Conservation (phyloP, 2,329 filamentous ascomycete species). For the Pezicula radicicola region DNA sequence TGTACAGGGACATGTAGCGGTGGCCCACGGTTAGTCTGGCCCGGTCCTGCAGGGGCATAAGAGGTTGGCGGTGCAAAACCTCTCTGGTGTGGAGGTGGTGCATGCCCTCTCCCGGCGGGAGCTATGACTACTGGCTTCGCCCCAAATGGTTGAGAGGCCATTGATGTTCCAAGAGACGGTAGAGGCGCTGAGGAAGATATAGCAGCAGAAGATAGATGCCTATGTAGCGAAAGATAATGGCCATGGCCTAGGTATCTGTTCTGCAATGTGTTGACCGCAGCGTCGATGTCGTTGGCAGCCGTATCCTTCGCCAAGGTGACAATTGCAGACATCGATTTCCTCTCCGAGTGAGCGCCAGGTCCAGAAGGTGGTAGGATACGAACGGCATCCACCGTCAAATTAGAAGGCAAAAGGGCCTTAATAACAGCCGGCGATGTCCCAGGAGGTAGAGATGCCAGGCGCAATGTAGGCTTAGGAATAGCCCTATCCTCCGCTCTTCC, state of each 20-base stretch:
- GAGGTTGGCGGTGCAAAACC: constrained; percentile 76
- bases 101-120: constrained; percentile 42
- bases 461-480: constrained; percentile 59
- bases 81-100: constrained; percentile 48
- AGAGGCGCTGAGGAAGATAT: constrained; percentile 50
- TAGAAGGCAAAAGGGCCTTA: constrained; percentile 56
- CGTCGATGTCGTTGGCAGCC: constrained; percentile 78
- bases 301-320: constrained; percentile 80
- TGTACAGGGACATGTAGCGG: constrained; percentile 69
- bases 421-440: constrained; percentile 56
- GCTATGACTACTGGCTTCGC: constrained; percentile 57
- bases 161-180: constrained; percentile 31
- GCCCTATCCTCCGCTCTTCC: constrained; percentile 51
- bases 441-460: constrained; percentile 58
- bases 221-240: constrained; percentile 74
- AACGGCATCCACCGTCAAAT: constrained; percentile 67
- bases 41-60: constrained; percentile 46
- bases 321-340: constrained; percentile 73
- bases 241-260: constrained; percentile 84
- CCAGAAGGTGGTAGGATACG: constrained; percentile 60
- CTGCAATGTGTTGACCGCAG: constrained; percentile 72
- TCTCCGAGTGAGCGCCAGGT: constrained; percentile 51
- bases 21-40: constrained; percentile 31
- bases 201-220: constrained; percentile 76
- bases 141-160: constrained; percentile 69